Conservation (phyloP, 2,329 filamentous ascomycete species). For the Colletotrichum noveboracense region DNA sequence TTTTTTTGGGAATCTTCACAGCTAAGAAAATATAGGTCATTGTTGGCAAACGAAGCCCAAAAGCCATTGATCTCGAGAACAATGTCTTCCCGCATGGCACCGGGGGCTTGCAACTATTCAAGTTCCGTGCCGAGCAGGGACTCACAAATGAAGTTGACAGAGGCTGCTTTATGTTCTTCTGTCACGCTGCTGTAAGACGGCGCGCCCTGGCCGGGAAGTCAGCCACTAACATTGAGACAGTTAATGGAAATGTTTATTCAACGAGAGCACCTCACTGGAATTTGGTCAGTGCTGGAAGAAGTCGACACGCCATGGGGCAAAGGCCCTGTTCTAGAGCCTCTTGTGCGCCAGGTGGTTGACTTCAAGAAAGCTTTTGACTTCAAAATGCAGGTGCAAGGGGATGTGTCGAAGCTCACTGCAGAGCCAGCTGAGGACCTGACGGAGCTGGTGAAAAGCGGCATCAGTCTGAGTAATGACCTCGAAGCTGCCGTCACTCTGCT, state of each 20-base stretch:
- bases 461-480: not conserved
- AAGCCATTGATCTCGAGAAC: not conserved
- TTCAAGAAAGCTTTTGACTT: slow-evolving; percentile 5
- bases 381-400: not conserved
- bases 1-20: not conserved
- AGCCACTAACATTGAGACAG: not conserved
- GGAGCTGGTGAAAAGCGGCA: not conserved
- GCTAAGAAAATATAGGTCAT: not conserved
- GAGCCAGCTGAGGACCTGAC: not conserved
- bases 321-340: not conserved
- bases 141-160: slow-evolving; percentile 8
- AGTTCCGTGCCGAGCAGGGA: slow-evolving; percentile 2
- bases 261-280: not conserved
- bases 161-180: slow-evolving; percentile 2
- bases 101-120: slow-evolving; percentile 10
- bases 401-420: not conserved
- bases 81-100: not conserved
- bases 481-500: not conserved
- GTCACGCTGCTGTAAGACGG: slow-evolving; percentile 3
- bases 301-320: not conserved
- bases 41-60: not conserved
- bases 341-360: not conserved
- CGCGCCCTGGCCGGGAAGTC: too few species aligned
- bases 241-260: slow-evolving; percentile 14
- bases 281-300: slow-evolving; percentile 6